Base-by-base conservation (phyloP, 306 rosid genomes). In the Mimosa bimucronata region DNA sequence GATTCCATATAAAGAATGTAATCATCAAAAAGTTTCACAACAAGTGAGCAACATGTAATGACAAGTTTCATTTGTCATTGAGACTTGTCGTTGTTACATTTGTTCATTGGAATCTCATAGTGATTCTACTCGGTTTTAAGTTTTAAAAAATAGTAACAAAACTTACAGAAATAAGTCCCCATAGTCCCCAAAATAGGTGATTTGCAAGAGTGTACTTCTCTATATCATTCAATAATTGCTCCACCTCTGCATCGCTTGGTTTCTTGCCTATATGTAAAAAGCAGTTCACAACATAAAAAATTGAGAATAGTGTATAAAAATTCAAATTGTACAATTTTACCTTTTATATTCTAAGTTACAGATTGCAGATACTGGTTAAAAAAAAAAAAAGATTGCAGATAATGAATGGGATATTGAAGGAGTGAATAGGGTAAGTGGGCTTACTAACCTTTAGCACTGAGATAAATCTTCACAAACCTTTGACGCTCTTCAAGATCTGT, bases 101-200 rank as follows among this genome's bases (percentile, higher is more conserved):
- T 14, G 0, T 45, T 45, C 6, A 2, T 0, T 45, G 4, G 18
- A 3, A 45, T 4, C 18, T 45, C 18, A 45, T 45, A 13, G 50
- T 13, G 4, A 45, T 13, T 45, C 16, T 10, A 13, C 50, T 45
- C 15, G 4, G 16, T 46, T 53, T 53, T 53, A 8, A 25, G 16
- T 46, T 53, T 53, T 53, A 8, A 25, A 0, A 21, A 57, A 57
- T 23, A 58, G 16, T 9, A 25, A 26, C 13, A 2, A 12, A 74
- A 77, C 71, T 83, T 77, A 91, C 96, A 37, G 93, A 91, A 57
- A 91, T 89, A 65, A 89, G 75, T 57, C 90, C 96, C 96, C 96
- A 91, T 57, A 91, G 73, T 28, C 91, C 91, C 91, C 91, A 91
- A 28, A 89, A 83, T 25, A 91, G 77, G 85, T 91, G 93, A 85